Base-by-base conservation (phyloP, 768 basidiomycete species). In the Amanita exitialis region DNA sequence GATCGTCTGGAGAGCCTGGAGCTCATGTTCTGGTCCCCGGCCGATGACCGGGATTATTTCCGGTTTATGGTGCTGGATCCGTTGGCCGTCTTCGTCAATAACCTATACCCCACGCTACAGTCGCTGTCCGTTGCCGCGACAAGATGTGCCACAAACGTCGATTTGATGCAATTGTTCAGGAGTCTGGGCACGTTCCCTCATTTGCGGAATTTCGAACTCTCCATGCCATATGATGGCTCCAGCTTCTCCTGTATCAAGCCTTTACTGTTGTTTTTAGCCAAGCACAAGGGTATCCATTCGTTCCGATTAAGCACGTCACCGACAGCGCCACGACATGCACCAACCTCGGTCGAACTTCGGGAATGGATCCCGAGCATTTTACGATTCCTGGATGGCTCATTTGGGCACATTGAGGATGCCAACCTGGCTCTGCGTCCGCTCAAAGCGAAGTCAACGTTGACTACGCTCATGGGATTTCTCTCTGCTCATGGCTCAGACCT, bases 11-110 rank as follows among this genome's bases (percentile, higher is more conserved):
- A 68, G 42, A 48, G 60, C 13, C 62, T 77, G 35, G 61, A 65
- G 1, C 59, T 73, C 30, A 59, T 62, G 18, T 57, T 76, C 25
- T 65, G 63, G 51, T 71, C 73, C 2, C 63, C 61, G 15, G 44
- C 57, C 5, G 55, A 66, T 9, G 44, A 59, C 15, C 47, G 52
- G 30, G 48, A 51, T 4, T 59, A 71, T n/a, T 68, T 75, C 46
- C 56, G 65, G 36, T 47, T 65, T 15, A 56, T 58, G 4, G 43
- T 51, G 7, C 64, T 76, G 30, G 69, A 75, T 28, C 69, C 64
- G 7, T 69, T 76, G 27, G 58, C 63, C n/a, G 68, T 75, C 20
- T 76, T 77, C 53, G 52, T 76, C 49, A 68, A 75, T 61, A 71
- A 69, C 47, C 61, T 72, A 43, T 66, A 63, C 52, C 60, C 62